Percentiles rank a stretch among this genome's conserved stretches.
Conservation (phyloP, 805 yeast genomes). For the Starmerella lactis-condensi region DNA sequence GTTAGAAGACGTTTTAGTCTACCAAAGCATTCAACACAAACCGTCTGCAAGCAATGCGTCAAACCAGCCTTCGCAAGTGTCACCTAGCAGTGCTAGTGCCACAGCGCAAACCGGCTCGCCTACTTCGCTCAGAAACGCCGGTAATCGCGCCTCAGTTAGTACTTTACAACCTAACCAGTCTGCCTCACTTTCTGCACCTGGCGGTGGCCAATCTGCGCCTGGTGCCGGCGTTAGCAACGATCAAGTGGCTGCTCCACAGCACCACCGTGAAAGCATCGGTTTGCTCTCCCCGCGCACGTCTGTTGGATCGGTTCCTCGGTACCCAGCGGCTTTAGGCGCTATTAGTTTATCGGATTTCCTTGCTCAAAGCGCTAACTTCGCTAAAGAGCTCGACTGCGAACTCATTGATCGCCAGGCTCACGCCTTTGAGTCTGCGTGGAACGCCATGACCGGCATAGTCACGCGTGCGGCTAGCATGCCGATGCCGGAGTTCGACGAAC, state of each 20-base stretch:
- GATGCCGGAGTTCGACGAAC: conserved; percentile 43
- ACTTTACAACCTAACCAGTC: background rate
- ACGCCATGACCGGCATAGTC: conserved; percentile 20
- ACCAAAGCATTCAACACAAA: background rate
- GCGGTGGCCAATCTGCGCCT: background rate
- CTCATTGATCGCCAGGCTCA: conserved; percentile 24
- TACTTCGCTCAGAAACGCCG: conserved; percentile 1
- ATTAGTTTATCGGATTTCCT: conserved; percentile 4
- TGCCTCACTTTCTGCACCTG: background rate
- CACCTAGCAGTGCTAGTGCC: background rate
- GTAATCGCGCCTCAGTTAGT: conserved; percentile 1
- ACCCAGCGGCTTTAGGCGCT: conserved; percentile 1
- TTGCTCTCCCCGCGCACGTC: no score
- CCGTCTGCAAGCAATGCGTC: conserved; percentile 26
- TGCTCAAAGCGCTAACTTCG: conserved; percentile 6
- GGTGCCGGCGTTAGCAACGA: conserved; percentile 1
- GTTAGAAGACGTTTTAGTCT: conserved; percentile 53
- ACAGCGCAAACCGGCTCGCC: conserved; percentile 5
- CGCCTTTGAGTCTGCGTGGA: conserved; percentile 12
- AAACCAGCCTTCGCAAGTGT: background rate
- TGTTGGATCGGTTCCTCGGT: conserved; percentile 1
- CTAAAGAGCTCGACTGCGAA: conserved; percentile 9
- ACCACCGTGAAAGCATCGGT: no score
- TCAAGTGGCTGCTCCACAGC: conserved; percentile 4
- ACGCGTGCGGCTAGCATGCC: conserved; percentile 34